Percentiles rank a stretch among this genome's conserved stretches.
phyloP scores from a whole-genome alignment of 2,329 filamentous ascomycete genomes.

The Phialophora chinensis region DNA sequence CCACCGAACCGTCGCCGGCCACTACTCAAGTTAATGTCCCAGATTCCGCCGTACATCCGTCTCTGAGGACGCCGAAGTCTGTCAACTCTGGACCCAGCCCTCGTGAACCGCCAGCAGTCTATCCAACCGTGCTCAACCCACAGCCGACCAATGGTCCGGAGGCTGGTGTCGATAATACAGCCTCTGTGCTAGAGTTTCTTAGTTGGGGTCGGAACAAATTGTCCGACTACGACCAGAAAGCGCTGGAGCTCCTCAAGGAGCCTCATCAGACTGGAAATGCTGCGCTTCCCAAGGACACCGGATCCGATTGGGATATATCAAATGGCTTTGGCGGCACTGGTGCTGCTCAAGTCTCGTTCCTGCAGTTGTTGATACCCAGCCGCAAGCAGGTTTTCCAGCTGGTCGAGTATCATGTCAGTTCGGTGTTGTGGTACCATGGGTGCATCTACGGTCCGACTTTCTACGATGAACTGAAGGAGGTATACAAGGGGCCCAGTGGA shows the following conservation, averaged over 20 bases:
- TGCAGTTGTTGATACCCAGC: slow-evolving; percentile 37
- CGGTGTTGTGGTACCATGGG: slow-evolving; percentile 38
- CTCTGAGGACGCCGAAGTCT: slow-evolving; percentile 26
- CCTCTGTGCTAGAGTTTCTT: slow-evolving; percentile 53
- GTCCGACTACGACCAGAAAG: slow-evolving; percentile 37
- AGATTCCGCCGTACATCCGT: slow-evolving; percentile 25
- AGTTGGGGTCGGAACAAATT: slow-evolving; percentile 53
- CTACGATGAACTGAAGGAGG: slow-evolving; percentile 35
- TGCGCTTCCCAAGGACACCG: slow-evolving; percentile 26
- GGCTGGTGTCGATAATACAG: slow-evolving; percentile 27
- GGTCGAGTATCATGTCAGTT: slow-evolving; percentile 37
- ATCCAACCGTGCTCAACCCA: slow-evolving; percentile 16
- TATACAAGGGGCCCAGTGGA: slow-evolving; percentile 31
- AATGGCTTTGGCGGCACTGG: slow-evolving; percentile 35
- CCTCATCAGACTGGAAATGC: slow-evolving; percentile 35
- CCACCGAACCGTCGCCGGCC: slow-evolving; percentile 19
- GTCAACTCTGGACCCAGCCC: slow-evolving; percentile 25
- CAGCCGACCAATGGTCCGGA: slow-evolving; percentile 12
- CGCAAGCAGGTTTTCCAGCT: slow-evolving; percentile 35
- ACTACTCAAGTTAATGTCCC: slow-evolving; percentile 5
- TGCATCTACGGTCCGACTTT: slow-evolving; percentile 39
- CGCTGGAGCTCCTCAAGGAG: slow-evolving; percentile 47
- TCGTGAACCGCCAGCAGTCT: slow-evolving; percentile 1
- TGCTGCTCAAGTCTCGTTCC: slow-evolving; percentile 37
- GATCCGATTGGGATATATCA: slow-evolving; percentile 39